A percentile compares a stretch with the other conserved stretches of the same genome.
phyloP scores from a whole-genome alignment of 1,284 basidiomycete genomes.

The Ustilago cynodontis region DNA sequence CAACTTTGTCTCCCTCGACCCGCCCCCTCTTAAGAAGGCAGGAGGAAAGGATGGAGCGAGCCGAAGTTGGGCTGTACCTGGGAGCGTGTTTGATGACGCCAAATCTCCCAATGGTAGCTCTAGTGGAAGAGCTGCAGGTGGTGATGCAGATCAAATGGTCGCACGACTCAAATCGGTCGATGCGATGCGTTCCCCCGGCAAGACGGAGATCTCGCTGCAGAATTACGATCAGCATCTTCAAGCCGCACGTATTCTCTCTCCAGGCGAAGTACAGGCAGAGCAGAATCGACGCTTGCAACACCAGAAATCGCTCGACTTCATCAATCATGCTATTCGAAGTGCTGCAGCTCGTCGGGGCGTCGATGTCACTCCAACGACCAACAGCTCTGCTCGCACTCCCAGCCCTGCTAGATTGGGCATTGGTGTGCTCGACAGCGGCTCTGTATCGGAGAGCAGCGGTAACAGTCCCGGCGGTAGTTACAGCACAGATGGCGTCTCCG shows the following conservation, averaged over 20 bases:
- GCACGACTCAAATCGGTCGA: slow-evolving; percentile 63
- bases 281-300: slow-evolving; percentile 56
- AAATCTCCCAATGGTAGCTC: slow-evolving; percentile 13
- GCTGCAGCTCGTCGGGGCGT: slow-evolving; percentile 64
- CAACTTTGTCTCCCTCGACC: slow-evolving; percentile 84
- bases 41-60: slow-evolving; percentile 16
- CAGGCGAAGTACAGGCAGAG: slow-evolving; percentile 25
- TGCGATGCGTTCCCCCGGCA: slow-evolving; percentile 58
- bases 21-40: slow-evolving; percentile 73
- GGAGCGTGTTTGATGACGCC: slow-evolving; percentile 11
- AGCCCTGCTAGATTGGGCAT: slow-evolving; percentile 64
- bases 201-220: slow-evolving; percentile 49
- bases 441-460: slow-evolving; percentile 10
- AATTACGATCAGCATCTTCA: slow-evolving; percentile 35
- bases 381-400: slow-evolving; percentile 18
- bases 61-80: slow-evolving; percentile 26
- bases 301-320: slow-evolving; percentile 69
- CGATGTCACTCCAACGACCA: slow-evolving; percentile 27
- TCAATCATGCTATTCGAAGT: slow-evolving; percentile 69
- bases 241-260: slow-evolving; percentile 25
- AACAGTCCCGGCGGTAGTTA: slow-evolving; percentile 31
- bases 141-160: slow-evolving; percentile 49
- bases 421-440: slow-evolving; percentile 33
- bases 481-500: slow-evolving; percentile 28
- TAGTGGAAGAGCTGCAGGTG: slow-evolving; percentile 5